Percentiles rank a stretch among this genome's conserved stretches.
Evolutionary conservation across 148 eudicot genomes (phyloP).

Genomic region (Talinum fruticosum): DNA sequence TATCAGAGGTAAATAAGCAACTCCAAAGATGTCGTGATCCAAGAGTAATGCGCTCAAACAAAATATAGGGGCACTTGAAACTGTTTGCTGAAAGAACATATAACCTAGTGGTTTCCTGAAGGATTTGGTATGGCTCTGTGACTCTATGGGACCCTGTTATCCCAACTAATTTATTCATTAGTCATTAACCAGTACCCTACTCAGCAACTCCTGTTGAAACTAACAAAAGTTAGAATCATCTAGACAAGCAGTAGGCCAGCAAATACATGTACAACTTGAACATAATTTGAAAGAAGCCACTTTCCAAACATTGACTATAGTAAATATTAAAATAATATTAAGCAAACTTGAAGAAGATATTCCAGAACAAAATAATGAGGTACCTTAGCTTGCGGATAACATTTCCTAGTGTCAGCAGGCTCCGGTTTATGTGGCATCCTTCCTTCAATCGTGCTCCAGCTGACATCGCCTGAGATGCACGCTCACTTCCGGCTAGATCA

Average conservation of each 20-base stretch:
- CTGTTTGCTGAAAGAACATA: not conserved
- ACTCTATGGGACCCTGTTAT: not conserved
- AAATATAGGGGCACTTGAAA: not conserved
- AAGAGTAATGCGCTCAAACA: not conserved
- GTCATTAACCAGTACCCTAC: not conserved
- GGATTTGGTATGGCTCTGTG: not conserved
- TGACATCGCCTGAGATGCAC: conserved; percentile 91
- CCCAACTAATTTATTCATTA: not conserved
- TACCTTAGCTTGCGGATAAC: conserved; percentile 96
- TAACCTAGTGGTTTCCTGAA: not conserved
- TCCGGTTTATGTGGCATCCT: conserved; percentile 93
- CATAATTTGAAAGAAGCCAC: not conserved
- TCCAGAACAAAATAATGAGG: conserved; percentile 8
- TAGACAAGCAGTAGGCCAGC: not conserved
- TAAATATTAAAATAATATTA: not conserved
- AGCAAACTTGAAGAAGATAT: not conserved
- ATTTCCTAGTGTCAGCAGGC: conserved; percentile 83
- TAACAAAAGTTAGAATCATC: not conserved
- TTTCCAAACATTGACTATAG: not conserved
- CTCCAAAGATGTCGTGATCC: not conserved
- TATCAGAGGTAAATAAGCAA: not conserved
- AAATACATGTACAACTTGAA: not conserved
- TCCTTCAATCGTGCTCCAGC: conserved; percentile 87
- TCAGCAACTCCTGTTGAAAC: not conserved
- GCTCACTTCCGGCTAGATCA: conserved; percentile 98